Base-by-base conservation (phyloP, 345 rosid genomes). In the Sisymbrium irio region DNA sequence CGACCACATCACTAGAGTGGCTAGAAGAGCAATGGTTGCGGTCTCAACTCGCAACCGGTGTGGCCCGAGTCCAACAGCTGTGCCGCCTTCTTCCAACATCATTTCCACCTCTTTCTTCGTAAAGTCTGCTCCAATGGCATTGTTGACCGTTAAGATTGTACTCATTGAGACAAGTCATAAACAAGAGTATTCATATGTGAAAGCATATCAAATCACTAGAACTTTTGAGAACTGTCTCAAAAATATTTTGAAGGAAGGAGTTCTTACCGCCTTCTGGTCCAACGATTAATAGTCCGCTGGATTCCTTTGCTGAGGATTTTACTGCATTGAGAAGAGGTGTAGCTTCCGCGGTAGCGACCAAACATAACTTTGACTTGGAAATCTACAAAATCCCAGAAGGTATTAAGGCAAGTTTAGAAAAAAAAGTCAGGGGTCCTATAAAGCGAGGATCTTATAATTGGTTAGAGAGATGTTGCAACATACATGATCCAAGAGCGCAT, bases 201-300 rank as follows among this genome's bases (percentile, higher is more conserved):
- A 51, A 67, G 5, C 50, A 0, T 60, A 37, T 18, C 45, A 28
- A 57, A 15, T 1, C 11, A n/a, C 55, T 2, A 41, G 12, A 75
- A 51, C 14, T 40, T 40, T 40, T 68, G 7, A 62, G 11, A 56
- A n/a, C 3, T 33, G 46, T 41, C 64, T 14, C 33, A 30, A 4
- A 58, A 11, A 19, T 28, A 50, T 44, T 69, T 25, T 17, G 12
- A 17, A 45, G 65, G 18, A 6, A 55, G 2, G 14, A 8, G 58
- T 41, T 22, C 81, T 77, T 75, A 91, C 97, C 97, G 22, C 98
- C 98, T 81, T 91, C 97, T 56, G 97, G 96, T 77, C 96, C 90
- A 66, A 91, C 81, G 30, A 88, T 81, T 61, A 88, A 81, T 39
- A 91, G 45, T 71, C 96, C 93, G 6, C 33, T 30, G 33, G 2